Conservation (phyloP, 106 monocot genomes). For the Apostasia shenzhenica region DNA sequence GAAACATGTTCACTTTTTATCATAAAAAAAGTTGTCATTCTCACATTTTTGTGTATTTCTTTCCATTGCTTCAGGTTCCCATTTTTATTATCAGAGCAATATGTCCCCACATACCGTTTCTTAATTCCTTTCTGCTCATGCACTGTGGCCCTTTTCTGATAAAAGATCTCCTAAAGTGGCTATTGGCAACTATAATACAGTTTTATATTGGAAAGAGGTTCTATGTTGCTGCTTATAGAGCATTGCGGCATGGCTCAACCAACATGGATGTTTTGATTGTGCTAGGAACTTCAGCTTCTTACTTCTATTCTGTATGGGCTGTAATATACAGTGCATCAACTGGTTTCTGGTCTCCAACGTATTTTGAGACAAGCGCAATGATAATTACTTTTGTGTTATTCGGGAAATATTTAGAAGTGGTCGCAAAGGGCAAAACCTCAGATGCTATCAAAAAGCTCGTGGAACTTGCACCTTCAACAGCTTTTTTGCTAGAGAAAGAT, state of each 20-base stretch:
- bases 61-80: conserved; percentile 45
- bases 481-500: conserved; percentile 71
- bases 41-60: not conserved
- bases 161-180: conserved; percentile 59
- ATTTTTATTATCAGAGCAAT: conserved; percentile 63
- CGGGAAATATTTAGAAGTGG: conserved; percentile 92
- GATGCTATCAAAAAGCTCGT: conserved; percentile 96
- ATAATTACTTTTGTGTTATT: conserved; percentile 95
- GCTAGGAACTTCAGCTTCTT: conserved; percentile 88
- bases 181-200: conserved; percentile 63
- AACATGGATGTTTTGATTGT: conserved; percentile 98
- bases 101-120: conserved; percentile 37
- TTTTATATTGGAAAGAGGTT: conserved; percentile 89
- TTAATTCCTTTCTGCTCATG: conserved; percentile 37
- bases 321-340: conserved; percentile 68
- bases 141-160: conserved; percentile 73
- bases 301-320: conserved; percentile 84
- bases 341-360: conserved; percentile 71
- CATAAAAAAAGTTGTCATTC: not conserved
- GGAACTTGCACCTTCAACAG: conserved; percentile 87
- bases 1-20: not conserved
- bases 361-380: conserved; percentile 99
- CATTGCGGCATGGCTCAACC: conserved; percentile 78
- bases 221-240: conserved; percentile 90
- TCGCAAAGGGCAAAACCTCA: conserved; percentile 95